These are phyloP conservation scores for Trichoderma koningiopsis DNA, from an alignment of 2,329 filamentous ascomycete genomes.

Conservation along the genomic window DNA sequence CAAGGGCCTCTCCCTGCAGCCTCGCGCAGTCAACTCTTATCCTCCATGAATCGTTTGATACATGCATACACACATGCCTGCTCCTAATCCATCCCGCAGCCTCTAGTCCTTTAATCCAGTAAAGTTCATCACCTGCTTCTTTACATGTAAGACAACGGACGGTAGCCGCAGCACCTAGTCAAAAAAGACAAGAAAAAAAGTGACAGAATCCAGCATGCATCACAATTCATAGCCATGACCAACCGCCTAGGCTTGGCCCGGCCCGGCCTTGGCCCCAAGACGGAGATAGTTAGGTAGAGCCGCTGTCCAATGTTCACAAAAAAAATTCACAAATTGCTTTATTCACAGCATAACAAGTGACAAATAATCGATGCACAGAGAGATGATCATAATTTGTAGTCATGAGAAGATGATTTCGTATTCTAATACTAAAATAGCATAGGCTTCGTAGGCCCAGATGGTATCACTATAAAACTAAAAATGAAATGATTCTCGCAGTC, in stretches of 20 bases:
- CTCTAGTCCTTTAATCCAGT: not conserved
- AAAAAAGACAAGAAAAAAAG: not conserved
- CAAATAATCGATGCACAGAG: not conserved
- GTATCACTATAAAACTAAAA: constrained; percentile 24
- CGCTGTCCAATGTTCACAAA: not conserved
- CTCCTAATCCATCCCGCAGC: not conserved
- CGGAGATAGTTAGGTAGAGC: not conserved
- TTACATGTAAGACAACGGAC: not conserved
- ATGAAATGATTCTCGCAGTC: constrained; percentile 9
- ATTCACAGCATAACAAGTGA: not conserved
- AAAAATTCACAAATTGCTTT: not conserved
- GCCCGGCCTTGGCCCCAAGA: not conserved
- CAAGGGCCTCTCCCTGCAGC: not conserved
- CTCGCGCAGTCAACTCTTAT: not conserved
- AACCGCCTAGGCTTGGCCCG: not conserved
- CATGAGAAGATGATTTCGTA: constrained; percentile 1
- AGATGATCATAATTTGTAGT: not conserved
- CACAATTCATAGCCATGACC: not conserved
- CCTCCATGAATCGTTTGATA: not conserved
- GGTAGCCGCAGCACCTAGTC: not conserved
- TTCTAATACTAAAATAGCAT: constrained; percentile 19
- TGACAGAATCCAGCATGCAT: not conserved
- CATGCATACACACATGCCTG: too few species aligned
- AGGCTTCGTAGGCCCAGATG: constrained; percentile 17
- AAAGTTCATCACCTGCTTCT: not conserved